Base-by-base conservation (phyloP, 331 rosid genomes). In the Phaseolus coccineus region DNA sequence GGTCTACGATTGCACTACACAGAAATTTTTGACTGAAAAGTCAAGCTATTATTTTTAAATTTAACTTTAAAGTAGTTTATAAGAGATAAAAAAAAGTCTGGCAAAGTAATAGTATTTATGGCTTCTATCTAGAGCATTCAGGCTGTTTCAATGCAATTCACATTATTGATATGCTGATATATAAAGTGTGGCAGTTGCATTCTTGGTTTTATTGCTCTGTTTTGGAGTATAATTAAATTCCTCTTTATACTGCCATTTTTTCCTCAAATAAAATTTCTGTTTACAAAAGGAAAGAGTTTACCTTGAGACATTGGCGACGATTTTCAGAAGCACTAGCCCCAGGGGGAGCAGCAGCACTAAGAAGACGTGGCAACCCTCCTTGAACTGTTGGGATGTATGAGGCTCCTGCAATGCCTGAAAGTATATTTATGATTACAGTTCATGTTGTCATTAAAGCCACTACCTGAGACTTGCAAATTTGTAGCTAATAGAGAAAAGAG, bases 251-350 rank as follows among this genome's bases (percentile, higher is more conserved):
- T 24, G 28, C 35, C 27, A 57, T 25, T 37, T 31, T 57, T 58
- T 65, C 22, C 53, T 35, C 33, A 55, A 56, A 73, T 80, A 72
- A 52, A 39, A 73, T 28, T 27, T 39, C 2, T 55, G 57, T 22
- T 69, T 31, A 24, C 39, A 66, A 48, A 27, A 44, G 42, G 2
- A 51, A 83, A 81, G 27, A 74, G 39, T 46, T 70, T 35, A 93
- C 98, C 95, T 93, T 93, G 73, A 85, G 97, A 91, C 98, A 93
- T 67, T 91, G 98, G 42, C 93, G 97, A 28, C 98, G 98, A 87
- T 93, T 93, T 84, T 93, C 98, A 71, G 91, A 89, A 37, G 95
- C 92, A 87, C 77, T 87, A 77, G 89, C 47, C 66, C 98, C 97
- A 33, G 92, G 82, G 42, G 98, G 98, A 56, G 92, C 98, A 69